A percentile compares a stretch with the other conserved stretches of the same genome.
Evolutionary conservation across 176 grass and related monocot species (phyloP).

Genomic region (Triticum urartu): DNA sequence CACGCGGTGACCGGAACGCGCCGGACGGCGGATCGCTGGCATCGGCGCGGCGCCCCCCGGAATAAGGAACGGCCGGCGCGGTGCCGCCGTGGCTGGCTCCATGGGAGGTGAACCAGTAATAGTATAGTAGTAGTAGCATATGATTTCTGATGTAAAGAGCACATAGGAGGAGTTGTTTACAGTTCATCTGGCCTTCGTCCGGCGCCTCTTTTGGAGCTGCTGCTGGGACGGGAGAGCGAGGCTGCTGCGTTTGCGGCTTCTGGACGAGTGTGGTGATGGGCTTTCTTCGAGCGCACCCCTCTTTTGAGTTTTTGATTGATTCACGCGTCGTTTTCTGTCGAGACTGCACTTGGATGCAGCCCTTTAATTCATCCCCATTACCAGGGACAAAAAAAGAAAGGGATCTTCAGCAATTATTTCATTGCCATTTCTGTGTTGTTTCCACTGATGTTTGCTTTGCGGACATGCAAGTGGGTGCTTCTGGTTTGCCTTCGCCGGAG

Average conservation of each 20-base stretch:
- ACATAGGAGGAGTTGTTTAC: not conserved
- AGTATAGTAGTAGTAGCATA: not conserved
- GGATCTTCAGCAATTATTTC: not conserved
- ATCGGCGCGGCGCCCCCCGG: not conserved
- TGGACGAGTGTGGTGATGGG: slow-evolving; percentile 43
- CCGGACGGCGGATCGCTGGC: not conserved
- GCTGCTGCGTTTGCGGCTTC: slow-evolving; percentile 1
- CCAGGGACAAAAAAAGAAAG: not conserved
- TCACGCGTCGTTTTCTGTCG: not conserved
- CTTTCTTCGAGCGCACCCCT: slow-evolving; percentile 43
- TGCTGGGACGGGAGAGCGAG: not conserved
- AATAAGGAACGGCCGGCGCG: slow-evolving; percentile 29
- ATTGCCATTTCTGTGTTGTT: not conserved
- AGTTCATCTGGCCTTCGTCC: not conserved
- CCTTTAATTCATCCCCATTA: not conserved
- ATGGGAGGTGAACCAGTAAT: slow-evolving; percentile 11
- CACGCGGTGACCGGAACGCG: not conserved
- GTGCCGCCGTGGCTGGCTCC: not conserved
- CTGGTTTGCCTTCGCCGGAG: too few species aligned
- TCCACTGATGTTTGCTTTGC: too few species aligned
- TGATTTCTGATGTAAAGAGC: not conserved
- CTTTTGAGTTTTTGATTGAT: not conserved
- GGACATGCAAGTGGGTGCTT: too few species aligned
- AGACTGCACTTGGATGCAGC: slow-evolving; percentile 4
- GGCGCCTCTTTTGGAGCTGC: slow-evolving; percentile 25